phyloP scores from a whole-genome alignment of 495 filamentous ascomycete genomes.

The Penicillium samsonianum region DNA sequence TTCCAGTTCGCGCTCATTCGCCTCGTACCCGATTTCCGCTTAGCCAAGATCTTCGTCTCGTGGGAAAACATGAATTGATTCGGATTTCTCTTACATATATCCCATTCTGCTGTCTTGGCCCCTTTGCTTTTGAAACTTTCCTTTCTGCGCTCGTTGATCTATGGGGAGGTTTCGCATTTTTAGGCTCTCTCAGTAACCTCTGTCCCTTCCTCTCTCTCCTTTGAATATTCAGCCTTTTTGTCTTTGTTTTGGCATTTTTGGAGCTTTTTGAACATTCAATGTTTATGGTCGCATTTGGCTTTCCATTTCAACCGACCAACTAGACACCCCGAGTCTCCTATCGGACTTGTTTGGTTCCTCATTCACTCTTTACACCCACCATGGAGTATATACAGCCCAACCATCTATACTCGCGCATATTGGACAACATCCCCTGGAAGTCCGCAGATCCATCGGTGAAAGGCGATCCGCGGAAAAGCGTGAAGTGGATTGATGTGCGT shows the following conservation, averaged over 20 bases:
- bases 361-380: constrained; percentile 5
- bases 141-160: constrained; percentile 4
- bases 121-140: background rate
- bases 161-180: constrained; percentile 3
- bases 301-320: constrained; percentile 3
- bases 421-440: constrained; percentile 36
- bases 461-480: constrained; percentile 55
- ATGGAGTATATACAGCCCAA: constrained; percentile 30
- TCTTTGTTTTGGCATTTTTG: background rate
- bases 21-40: constrained; percentile 3
- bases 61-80: background rate
- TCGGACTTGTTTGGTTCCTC: background rate
- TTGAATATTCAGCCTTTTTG: background rate
- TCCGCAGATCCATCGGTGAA: constrained; percentile 32
- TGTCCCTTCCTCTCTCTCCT: constrained; percentile 1
- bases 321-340: constrained; percentile 4
- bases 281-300: constrained; percentile 2
- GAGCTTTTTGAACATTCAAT: background rate
- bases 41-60: background rate
- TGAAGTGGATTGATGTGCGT: constrained; percentile 73
- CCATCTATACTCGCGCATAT: constrained; percentile 37
- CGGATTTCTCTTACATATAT: constrained; percentile 11
- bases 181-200: background rate
- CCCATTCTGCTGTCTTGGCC: constrained; percentile 7
- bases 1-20: background rate